These are phyloP conservation scores for Pseudozyma tsukubaensis DNA, from an alignment of 1,284 basidiomycete genomes.

Conservation along the genomic window DNA sequence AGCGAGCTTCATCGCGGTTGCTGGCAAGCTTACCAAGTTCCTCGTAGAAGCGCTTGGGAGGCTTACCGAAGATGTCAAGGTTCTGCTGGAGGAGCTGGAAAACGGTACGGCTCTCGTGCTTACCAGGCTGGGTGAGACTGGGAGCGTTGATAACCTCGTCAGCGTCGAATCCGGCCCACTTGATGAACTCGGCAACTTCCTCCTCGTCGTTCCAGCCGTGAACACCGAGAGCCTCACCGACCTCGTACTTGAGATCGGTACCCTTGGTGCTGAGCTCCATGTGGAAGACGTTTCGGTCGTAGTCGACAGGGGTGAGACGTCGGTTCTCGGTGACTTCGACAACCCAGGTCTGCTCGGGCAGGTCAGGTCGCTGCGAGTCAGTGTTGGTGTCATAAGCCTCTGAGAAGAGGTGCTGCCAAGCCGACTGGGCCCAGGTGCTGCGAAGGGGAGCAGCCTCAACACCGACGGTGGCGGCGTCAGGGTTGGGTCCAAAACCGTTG, in stretches of 20 bases:
- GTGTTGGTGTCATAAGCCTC: slow-evolving; percentile 65
- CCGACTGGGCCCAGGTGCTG: slow-evolving; percentile 64
- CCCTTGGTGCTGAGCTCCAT: slow-evolving; percentile 92
- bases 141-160: slow-evolving; percentile 85
- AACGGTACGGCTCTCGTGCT: slow-evolving; percentile 82
- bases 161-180: slow-evolving; percentile 89
- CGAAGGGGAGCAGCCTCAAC: slow-evolving; percentile 49
- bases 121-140: slow-evolving; percentile 69
- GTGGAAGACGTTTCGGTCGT: slow-evolving; percentile 99
- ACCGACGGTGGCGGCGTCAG: slow-evolving; percentile 51
- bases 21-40: slow-evolving; percentile 84
- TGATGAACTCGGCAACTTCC: slow-evolving; percentile 89
- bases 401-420: slow-evolving; percentile 68
- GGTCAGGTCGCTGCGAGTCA: slow-evolving; percentile 77
- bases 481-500: slow-evolving; percentile 60
- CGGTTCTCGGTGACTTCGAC: slow-evolving; percentile 93
- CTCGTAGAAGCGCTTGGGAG: slow-evolving; percentile 94
- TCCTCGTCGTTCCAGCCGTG: slow-evolving; percentile 96
- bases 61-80: slow-evolving; percentile 94
- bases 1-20: slow-evolving; percentile 79
- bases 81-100: slow-evolving; percentile 96
- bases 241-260: slow-evolving; percentile 92
- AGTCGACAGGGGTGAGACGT: slow-evolving; percentile 91
- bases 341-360: slow-evolving; percentile 89
- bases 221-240: slow-evolving; percentile 95